Evolutionary conservation across 202 grass and related monocot species (phyloP), one percentile per base, ranked within the genome.

Genomic region (Thinopyrum obtusiflorum): DNA sequence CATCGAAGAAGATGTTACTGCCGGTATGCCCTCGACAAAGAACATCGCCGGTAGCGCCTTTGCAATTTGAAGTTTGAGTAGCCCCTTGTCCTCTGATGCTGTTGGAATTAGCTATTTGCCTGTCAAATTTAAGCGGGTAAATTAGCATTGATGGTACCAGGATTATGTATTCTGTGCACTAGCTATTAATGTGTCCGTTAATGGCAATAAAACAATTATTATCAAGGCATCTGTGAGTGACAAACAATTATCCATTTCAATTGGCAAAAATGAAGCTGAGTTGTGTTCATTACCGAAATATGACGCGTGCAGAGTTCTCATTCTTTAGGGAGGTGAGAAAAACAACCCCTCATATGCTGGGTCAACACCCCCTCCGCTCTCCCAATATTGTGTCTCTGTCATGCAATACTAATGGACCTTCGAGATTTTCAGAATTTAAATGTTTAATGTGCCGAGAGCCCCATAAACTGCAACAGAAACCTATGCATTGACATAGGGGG

Each of bases 11-110:
- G 94, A 89, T 29, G 94, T 91, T 15, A 87, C 83, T 79, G 90
- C 94, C 9, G 94, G 94, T 83, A 71, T 97, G 86, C 92, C 92
- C 20, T 94, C 94, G 0, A 79, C 71, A 15, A 97, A 92, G 86
- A 97, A 97, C 68, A 74, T 75, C 7, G 35, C 83, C 21, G 84
- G 55, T 4, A 29, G 77, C 46, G 23, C 60, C 39, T 28, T 39
- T 42, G 77, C 68, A 68, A 32, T 59, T 64, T 92, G 59, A 94
- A 57, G 49, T 51, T 79, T 90, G 84, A 89, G 76, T 18, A 15
- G 11, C 60, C 24, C 13, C 11, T 55, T 57, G 40, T 35, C 42
- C 65, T 65, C 53, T 46, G 23, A 44, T 15, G 23, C 20, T 44
- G 33, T 10, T 83, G 27, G 13, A 59, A 46, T 35, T 61, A 79